Evolutionary conservation across 2,329 filamentous ascomycete species (phyloP), one percentile per base, ranked within the genome.

Genomic region (Penicillium sp.): DNA sequence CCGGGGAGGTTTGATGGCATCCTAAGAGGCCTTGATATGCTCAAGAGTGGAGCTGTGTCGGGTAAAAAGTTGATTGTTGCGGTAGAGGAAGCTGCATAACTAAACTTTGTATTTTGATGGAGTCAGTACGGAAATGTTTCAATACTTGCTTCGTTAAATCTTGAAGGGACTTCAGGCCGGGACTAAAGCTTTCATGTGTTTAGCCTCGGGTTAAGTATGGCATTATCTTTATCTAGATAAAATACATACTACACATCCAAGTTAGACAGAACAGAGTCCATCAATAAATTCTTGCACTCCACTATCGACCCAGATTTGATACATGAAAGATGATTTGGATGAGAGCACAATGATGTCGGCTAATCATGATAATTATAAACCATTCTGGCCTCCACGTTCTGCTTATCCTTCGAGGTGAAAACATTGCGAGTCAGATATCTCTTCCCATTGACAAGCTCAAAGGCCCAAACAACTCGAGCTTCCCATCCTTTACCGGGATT

Each of bases 1-100:
- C 25, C 48, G 1, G 56, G 54, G 10, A 18, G 39, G 1, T 58
- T 60, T 31, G 54, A 60, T 0, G 59, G 54, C 0, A 56, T 61
- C 13, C 23, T 60, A 3, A 18, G 42, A 3, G 59, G 59, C 0
- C 31, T 61, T 15, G 53, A 55, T 1, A 44, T 54, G 42, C 48
- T 61, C 2, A 49, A 50, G 24, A 50, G 47, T 6, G 57, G 59
- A 15, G 49, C 40, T 10, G 52, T 61, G 3, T 60, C 59, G 1
- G 59, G 59, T n/a, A 53, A 55, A 38, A 61, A 61, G 37, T 44
- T 61, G 10, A 32, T 60, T 35, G 57, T 61, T 0, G 23, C 37
- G 6, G 29, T 60, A 6, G 20, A 39, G 7, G 25, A 13, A 7
- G 15, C 7, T 24, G 25, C 18, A 7, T 44, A 7, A 28, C 3